A percentile compares a stretch with the other conserved stretches of the same genome.
Conservation (phyloP, 139 green algal species). For the Spirogloea muscicola region DNA sequence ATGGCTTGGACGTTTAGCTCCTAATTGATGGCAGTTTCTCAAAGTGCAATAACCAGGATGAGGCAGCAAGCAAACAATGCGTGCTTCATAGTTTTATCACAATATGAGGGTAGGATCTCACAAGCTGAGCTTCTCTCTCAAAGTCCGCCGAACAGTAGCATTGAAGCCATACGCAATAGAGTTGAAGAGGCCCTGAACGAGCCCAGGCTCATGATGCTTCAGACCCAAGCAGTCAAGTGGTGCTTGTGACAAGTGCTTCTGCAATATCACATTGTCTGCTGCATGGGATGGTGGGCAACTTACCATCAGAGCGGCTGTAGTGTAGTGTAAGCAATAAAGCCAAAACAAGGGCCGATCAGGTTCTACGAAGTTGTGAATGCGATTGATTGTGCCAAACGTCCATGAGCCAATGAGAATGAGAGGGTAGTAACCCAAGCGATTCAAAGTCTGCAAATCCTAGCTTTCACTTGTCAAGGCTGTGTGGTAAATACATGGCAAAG, state of each 20-base stretch:
- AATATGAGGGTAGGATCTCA: slow-evolving; percentile 13
- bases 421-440: slow-evolving; percentile 44
- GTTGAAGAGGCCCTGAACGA: slow-evolving; percentile 43
- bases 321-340: slow-evolving; percentile 40
- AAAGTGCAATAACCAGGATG: no score
- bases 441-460: slow-evolving; percentile 34
- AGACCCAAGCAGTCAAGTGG: no score
- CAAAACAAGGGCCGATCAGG: slow-evolving; percentile 32
- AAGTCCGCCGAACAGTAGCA: slow-evolving; percentile 19
- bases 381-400: slow-evolving; percentile 39
- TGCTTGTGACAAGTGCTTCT: no score
- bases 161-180: slow-evolving; percentile 40
- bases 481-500: no score
- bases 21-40: no score
- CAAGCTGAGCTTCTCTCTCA: slow-evolving; percentile 23
- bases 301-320: slow-evolving; percentile 32
- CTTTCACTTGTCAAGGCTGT: no score
- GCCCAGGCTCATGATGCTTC: no score
- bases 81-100: no score
- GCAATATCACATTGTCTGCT: no score
- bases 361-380: slow-evolving; percentile 38
- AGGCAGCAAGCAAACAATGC: no score
- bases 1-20: no score
- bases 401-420: slow-evolving; percentile 48
- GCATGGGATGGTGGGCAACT: no score